Evolutionary conservation across 805 yeast genomes (phyloP).

Genomic region (Allodekkera sacchari): DNA sequence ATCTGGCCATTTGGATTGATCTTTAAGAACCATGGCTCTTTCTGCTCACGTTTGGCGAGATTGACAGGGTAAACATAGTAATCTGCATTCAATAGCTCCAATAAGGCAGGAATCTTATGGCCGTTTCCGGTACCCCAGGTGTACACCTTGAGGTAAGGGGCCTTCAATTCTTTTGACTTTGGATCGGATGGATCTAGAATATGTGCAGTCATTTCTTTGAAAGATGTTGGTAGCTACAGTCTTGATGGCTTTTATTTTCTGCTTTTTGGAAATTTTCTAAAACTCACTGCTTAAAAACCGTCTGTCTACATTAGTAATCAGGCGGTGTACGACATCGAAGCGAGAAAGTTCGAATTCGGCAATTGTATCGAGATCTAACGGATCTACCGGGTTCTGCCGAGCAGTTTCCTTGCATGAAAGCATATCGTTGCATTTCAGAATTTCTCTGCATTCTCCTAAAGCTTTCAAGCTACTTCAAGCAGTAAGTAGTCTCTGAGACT

Average conservation of each 20-base stretch:
- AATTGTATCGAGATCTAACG: no score
- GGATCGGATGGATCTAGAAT: no score
- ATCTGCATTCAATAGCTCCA: conserved; percentile 34
- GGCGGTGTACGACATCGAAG: neutral
- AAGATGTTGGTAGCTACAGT: conserved; percentile 3
- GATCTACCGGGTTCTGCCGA: no score
- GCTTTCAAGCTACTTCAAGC: no score
- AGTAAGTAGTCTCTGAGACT: no score
- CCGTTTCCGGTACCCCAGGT: conserved; percentile 38
- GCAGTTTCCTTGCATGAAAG: no score
- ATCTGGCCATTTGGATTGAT: conserved; percentile 58
- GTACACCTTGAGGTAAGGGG: conserved; percentile 38
- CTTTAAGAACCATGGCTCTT: conserved; percentile 47
- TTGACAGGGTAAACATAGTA: conserved; percentile 35
- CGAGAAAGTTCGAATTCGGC: no score
- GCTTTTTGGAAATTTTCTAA: no score
- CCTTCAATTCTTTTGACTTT: conserved; percentile 21
- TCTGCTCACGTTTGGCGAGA: conserved; percentile 35
- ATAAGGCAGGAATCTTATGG: conserved; percentile 29
- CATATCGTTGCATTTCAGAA: no score
- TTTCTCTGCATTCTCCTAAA: no score
- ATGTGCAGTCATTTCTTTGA: no score
- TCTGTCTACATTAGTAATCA: neutral
- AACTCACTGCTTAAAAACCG: no score
- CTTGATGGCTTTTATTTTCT: conserved; percentile 1